Evolutionary conservation across 331 rosid species (phyloP).

Genomic region (Malus hybrid): DNA sequence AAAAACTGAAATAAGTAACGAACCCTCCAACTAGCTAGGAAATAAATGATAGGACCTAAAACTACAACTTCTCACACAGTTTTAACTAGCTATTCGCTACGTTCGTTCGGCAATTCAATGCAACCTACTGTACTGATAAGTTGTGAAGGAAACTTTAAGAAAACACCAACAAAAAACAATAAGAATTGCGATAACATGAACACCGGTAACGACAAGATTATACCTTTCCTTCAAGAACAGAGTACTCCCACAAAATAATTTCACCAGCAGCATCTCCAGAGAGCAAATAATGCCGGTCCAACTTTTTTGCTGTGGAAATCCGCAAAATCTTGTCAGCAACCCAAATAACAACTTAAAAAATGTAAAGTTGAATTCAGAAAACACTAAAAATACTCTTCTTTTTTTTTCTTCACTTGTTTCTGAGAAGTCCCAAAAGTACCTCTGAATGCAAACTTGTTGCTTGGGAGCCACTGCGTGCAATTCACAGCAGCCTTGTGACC

Average conservation of each 20-base stretch:
- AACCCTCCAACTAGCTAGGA: neutral
- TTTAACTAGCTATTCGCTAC: neutral
- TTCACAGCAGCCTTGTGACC: slow-evolving; percentile 84
- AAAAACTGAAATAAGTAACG: neutral
- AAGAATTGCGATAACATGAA: neutral
- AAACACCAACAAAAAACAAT: neutral
- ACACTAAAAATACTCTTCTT: neutral
- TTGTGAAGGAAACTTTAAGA: neutral
- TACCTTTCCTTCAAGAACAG: slow-evolving; percentile 64
- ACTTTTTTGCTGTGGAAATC: slow-evolving; percentile 48
- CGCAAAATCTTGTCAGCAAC: neutral
- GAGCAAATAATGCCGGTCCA: slow-evolving; percentile 64
- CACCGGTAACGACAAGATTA: neutral
- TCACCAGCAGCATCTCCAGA: slow-evolving; percentile 87
- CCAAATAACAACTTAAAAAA: neutral
- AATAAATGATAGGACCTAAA: neutral
- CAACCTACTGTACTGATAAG: neutral
- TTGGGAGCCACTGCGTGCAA: slow-evolving; percentile 97
- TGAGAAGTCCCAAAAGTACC: slow-evolving; percentile 23
- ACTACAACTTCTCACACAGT: neutral
- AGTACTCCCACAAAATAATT: slow-evolving; percentile 69
- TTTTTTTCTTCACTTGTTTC: too few species aligned
- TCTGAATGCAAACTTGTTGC: slow-evolving; percentile 56
- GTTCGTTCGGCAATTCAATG: neutral
- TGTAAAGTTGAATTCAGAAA: neutral